phyloP scores from a whole-genome alignment of 345 rosid genomes.

The Pseudoturritis turrita region DNA sequence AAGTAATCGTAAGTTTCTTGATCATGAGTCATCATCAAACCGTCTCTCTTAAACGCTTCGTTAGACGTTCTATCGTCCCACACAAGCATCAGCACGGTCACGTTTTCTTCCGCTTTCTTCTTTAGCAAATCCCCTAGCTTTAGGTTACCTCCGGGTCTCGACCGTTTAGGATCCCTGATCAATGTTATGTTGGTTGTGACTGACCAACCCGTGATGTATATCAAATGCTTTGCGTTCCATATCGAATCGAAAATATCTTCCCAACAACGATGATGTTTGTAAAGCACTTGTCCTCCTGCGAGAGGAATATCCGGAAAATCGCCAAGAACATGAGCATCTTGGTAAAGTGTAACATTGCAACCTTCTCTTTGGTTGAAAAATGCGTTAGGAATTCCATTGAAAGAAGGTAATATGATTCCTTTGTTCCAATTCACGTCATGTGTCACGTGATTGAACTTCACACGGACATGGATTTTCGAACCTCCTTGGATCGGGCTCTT shows the following conservation, averaged over 20 bases:
- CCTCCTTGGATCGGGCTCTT: constrained; percentile 39
- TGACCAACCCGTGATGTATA: constrained; percentile 87
- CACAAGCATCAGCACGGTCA: constrained; percentile 61
- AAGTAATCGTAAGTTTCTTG: constrained; percentile 54
- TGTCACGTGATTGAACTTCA: constrained; percentile 37
- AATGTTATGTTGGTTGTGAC: constrained; percentile 47
- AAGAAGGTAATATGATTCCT: constrained; percentile 40
- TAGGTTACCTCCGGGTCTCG: constrained; percentile 26
- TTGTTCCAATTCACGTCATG: constrained; percentile 47
- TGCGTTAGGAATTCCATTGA: constrained; percentile 48
- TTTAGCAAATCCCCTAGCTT: constrained; percentile 56
- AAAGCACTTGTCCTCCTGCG: constrained; percentile 14
- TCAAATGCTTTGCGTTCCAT: constrained; percentile 46
- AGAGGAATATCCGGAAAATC: constrained; percentile 27
- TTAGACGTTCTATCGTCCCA: constrained; percentile 83
- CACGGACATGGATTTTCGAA: constrained; percentile 41
- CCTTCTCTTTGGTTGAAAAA: constrained; percentile 57
- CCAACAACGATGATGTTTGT: constrained; percentile 60
- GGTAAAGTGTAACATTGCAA: constrained; percentile 72
- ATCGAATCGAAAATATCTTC: constrained; percentile 76
- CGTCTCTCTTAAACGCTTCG: constrained; percentile 38
- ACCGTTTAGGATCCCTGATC: constrained; percentile 49
- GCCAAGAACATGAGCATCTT: constrained; percentile 62
- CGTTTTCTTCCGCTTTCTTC: constrained; percentile 58
- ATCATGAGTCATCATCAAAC: constrained; percentile 80